A percentile compares a stretch with the other conserved stretches of the same genome.
phyloP scores from a whole-genome alignment of 177 flowering plant species.

The Tripterygium wilfordii region DNA sequence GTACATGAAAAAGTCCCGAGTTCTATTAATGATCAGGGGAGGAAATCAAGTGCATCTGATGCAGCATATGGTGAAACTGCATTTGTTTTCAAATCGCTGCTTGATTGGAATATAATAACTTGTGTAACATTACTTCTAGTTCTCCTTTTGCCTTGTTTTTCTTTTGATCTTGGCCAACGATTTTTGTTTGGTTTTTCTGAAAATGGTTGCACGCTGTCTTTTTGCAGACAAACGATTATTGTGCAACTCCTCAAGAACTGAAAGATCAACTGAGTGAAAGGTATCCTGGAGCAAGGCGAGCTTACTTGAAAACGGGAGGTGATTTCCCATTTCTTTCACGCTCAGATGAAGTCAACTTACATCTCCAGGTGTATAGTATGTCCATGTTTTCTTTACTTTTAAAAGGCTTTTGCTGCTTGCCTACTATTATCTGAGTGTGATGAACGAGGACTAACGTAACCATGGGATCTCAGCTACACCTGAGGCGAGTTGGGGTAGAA shows the following conservation, averaged over 20 bases:
- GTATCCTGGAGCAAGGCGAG: slow-evolving; percentile 87
- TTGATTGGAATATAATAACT: too few species aligned
- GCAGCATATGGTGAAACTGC: too few species aligned
- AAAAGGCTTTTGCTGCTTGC: not conserved
- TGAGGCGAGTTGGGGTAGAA: slow-evolving; percentile 93
- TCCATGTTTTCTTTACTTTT: not conserved
- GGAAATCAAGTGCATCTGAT: too few species aligned
- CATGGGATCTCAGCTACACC: slow-evolving; percentile 56
- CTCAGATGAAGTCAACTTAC: slow-evolving; percentile 95
- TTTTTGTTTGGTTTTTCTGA: slow-evolving; percentile 12
- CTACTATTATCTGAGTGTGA: not conserved
- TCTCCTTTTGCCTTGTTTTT: not conserved
- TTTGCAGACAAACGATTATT: slow-evolving; percentile 85
- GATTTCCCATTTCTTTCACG: slow-evolving; percentile 99
- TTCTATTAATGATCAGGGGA: too few species aligned
- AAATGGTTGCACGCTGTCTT: slow-evolving; percentile 1
- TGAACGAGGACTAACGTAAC: slow-evolving; percentile 5
- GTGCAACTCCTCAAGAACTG: slow-evolving; percentile 77
- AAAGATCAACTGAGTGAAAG: slow-evolving; percentile 89
- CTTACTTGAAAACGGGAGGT: slow-evolving; percentile 82
- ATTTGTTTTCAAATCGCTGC: too few species aligned
- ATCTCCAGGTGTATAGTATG: slow-evolving; percentile 67
- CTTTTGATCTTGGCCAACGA: not conserved
- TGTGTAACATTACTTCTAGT: too few species aligned
- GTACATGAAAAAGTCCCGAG: too few species aligned